Base-by-base conservation (phyloP, 352 stramenopile species). In the Globisporangium orthogonon region DNA sequence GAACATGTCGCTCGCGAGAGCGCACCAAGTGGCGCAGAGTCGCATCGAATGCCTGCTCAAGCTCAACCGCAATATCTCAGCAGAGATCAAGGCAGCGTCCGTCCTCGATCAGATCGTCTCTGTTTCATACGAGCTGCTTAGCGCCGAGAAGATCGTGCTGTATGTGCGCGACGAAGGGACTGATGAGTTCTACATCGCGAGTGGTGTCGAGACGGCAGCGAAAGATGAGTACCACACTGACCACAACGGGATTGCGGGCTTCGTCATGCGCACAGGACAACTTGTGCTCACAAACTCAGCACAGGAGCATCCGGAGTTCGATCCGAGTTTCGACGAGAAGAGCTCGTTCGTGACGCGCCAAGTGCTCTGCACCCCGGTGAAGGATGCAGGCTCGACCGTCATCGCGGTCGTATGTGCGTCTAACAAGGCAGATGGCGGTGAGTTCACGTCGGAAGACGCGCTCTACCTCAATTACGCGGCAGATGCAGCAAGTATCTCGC, bases 391-490 rank as follows among this genome's bases (percentile, higher is more conserved):
- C 30, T 63, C 61, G 41, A 73, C 65, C 46, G 66, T 73, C 17
- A n/a, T 71, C 18, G 68, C 68, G 5, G 62, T 76, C 14, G 68
- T 76, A 17, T 63, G 65, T 37, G 77, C 28, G 73, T 89, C 14
- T 61, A 89, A 89, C 58, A 89, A 89, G 58, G 69, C 83, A n/a
- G 79, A 89, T 48, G 69, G 67, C 35, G 83, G 74, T 23, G 79
- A 89, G 50, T 89, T 89, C 37, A 76, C 73, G 3, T 67, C 61
- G 18, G 79, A 89, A 44, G 79, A 89, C 35, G 78, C 79, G 6
- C 54, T 89, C 29, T 89, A 86, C 52, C 73, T 89, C 41, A 86
- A 86, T 46, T 89, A 89, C 47, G 76, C 78, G 15, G 79, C 79
- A 7, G 79, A 89, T 37, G 76, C 79, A 0, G 79, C 83, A 3